These are phyloP conservation scores for Naganishia vishniacii DNA, from an alignment of 768 basidiomycete genomes.

Conservation along the genomic window DNA sequence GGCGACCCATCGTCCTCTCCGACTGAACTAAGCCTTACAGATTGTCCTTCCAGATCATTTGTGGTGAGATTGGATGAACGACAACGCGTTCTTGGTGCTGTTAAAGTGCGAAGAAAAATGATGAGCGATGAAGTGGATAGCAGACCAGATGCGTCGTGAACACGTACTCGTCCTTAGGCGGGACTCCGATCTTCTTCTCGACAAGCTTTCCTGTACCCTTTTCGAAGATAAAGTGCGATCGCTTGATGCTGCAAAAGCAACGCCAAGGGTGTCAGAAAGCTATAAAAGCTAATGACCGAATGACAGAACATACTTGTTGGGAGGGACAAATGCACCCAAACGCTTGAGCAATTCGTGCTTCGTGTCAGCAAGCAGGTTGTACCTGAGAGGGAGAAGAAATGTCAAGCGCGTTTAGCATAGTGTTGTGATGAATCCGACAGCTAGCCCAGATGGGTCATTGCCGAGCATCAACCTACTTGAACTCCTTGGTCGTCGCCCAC, in stretches of 20 bases:
- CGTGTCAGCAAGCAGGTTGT: constrained; percentile 83
- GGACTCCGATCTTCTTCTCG: constrained; percentile 76
- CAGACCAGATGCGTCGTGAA: no score
- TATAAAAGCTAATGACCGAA: background rate
- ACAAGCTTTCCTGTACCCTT: constrained; percentile 77
- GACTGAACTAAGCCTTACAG: background rate
- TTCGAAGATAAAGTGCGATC: constrained; percentile 89
- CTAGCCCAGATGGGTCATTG: no score
- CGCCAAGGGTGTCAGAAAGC: background rate
- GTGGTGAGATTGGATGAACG: constrained; percentile 17
- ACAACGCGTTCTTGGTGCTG: constrained; percentile 21
- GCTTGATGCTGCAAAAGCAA: constrained; percentile 59
- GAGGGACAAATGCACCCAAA: constrained; percentile 65
- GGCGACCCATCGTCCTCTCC: background rate
- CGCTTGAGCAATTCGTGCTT: constrained; percentile 70
- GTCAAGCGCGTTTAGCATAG: no score
- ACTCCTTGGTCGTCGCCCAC: constrained; percentile 60
- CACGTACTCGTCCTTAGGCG: constrained; percentile 64
- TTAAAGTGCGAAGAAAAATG: background rate
- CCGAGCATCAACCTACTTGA: constrained; percentile 51
- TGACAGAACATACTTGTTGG: constrained; percentile 54
- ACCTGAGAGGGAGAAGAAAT: constrained; percentile 44
- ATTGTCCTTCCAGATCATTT: background rate
- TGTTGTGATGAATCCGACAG: no score
- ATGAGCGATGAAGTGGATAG: no score